Base-by-base conservation (phyloP, 345 rosid species). In the Eucalyptus shirleyi region DNA sequence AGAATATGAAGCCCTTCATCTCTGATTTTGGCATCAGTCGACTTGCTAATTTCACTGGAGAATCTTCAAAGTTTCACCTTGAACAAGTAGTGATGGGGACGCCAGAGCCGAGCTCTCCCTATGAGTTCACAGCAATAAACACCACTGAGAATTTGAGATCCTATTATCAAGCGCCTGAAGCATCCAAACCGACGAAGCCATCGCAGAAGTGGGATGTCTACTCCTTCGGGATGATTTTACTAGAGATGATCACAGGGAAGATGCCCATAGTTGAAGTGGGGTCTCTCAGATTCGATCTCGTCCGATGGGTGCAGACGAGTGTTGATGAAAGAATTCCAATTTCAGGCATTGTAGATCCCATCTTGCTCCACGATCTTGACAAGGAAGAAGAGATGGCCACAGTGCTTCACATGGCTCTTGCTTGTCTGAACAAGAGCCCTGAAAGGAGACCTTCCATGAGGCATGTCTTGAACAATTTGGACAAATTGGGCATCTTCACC, bases 161-260 rank as follows among this genome's bases (percentile, higher is more conserved):
- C 15, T 91, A 94, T 87, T 95, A 97, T 90, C 98, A 94, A 90
- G 96, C 98, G 88, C 98, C 99, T 11, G 98, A 98, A 93, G 96
- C 95, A 37, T 90, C 90, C 13, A 97, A 93, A 89, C 90, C 87
- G 50, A 91, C 93, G 37, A 97, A 95, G 94, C 98, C 99, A 87
- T 96, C 99, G 30, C 99, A 98, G 92, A 98, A 97, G 90, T 96
- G 99, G 98, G 99, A 98, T 90, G 93, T 98, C 59, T 96, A 96
- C 94, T 96, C 99, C 19, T 98, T 91, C n/a, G 99, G 99, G 87
- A 94, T 97, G 92, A 93, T 96, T 13, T 87, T 97, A 81, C 95
- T 97, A 21, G 99, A 98, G 91, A 90, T 96, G 93, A 90, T 96
- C 86, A 94, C 98, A 2, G 99, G 98, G 14, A 96, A 94, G 93